Base-by-base conservation (phyloP, 768 basidiomycete genomes). In the Boletellus sp. region DNA sequence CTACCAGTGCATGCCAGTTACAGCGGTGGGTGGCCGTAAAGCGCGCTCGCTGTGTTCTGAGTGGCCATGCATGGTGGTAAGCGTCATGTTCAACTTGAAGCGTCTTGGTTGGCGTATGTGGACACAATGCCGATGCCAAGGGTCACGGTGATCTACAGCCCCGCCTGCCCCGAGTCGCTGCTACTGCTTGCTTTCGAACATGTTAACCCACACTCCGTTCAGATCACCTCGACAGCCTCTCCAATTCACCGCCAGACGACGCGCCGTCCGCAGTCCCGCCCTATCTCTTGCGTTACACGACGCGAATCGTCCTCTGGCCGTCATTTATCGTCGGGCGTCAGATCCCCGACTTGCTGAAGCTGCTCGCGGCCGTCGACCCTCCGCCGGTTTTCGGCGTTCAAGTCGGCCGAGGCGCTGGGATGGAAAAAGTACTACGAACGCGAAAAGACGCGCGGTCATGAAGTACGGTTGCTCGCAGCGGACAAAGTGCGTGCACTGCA, bases 241-340 rank as follows among this genome's bases (percentile, higher is more conserved):
- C 24, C 24, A 8, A 39, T 37, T 6, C 42, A 4, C 33, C n/a
- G n/a, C n/a, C n/a, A n/a, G n/a, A n/a, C n/a, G n/a, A n/a, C n/a
- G n/a, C n/a, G n/a, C n/a, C 50, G 11, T 26, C 44, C 26, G 6
- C 35, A 6, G 20, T 36, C 9, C 57, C 58, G 1, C 63, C 63
- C 5, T 34, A 41, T 5, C 32, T 67, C 42, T 24, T 65, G 22
- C 58, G 69, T 47, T 67, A 67, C 40, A 47, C 50, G 6, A 60
- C 51, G 4, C 65, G 61, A 41, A 67, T 65, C 47, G 63, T 67
- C 24, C 57, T 69, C 12, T 55, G 17, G 0, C 66, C 67, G 4
- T 44, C 49, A 16, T 63, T 67, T 37, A 59, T 67, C 12, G 6
- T 67, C 11, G 67, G 65, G 3, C n/a, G n/a, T n/a, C 66, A 67